Evolutionary conservation across 768 basidiomycete species (phyloP), one percentile per base, ranked within the genome.

Genomic region (Termitomyces sp.): DNA sequence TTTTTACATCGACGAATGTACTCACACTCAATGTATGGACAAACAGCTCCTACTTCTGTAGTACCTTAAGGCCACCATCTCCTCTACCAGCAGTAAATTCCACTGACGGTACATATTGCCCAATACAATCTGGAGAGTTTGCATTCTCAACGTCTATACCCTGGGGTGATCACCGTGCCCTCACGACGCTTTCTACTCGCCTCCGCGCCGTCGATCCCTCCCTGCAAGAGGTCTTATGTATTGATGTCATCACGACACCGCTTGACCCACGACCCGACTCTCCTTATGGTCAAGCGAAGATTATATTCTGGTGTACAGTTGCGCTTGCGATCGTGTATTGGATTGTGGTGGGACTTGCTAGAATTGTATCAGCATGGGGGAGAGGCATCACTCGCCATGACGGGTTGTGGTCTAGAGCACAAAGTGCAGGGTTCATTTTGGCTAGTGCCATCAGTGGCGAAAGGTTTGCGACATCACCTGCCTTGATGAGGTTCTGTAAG

Each of bases 381-480:
- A 79, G 92, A 60, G 89, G 88, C 36, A 73, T 80, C 14, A 73
- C 82, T 43, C 75, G 86, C 66, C 77, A 81, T 32, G 82, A 82
- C 35, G 82, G 87, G 30, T 58, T 87, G 54, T 85, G 90, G 87
- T 73, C 84, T 46, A 80, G 87, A 66, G 77, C 90, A 14, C 88
- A 94, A 66, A 90, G 90, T 71, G 85, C 84, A 8, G 92, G 94
- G 6, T 92, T 92, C 64, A 87, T 98, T 64, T 73, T 96, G 42
- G 90, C 93, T 20, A 95, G 94, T 72, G 93, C 94, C 0, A 84
- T 96, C 63, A 94, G 94, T 56, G 97, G 96, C 6, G 94, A 95
- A 69, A 81, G 90, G 38, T 77, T 98, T 38, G 85, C 92, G 4
- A 82, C 86, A 26, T 88, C 88, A 20, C 92, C 92, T 16, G 92